Base-by-base conservation (phyloP, 2,329 filamentous ascomycete species). In the Grosmannia huntii region DNA sequence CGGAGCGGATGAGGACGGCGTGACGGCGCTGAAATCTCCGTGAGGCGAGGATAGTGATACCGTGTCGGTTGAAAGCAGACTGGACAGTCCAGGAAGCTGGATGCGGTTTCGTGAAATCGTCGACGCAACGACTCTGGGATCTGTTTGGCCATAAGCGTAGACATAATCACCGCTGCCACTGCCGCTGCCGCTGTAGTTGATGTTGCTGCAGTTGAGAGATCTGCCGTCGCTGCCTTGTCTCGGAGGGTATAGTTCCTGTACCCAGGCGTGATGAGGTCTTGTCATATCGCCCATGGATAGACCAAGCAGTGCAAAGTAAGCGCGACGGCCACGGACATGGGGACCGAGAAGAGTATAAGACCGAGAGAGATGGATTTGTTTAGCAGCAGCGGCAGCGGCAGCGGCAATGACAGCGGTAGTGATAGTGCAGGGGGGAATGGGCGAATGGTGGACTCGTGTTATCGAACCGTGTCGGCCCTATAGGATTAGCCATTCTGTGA, bases 281-380 rank as follows among this genome's bases (percentile, higher is more conserved):
- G 70, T 66, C 71, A 73, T 73, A 57, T 69, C 69, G 59, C 68
- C 61, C 63, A 68, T 65, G 61, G 63, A 64, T 64, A 65, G 65
- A 59, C 67, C 65, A 62, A 69, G 64, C n/a, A n/a, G n/a, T n/a
- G 60, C 62, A 62, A 61, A 68, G 66, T 48, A 64, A 65, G 60
- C 53, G 66, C 66, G 59, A 67, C 65, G 53, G 65, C 64, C 59
- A 67, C 64, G 66, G 69, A 69, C 70, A 71, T 72, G 66, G 63
- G 64, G 62, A 62, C 60, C 1, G 53, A 51, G 27, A 19, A 44
- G 23, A 36, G 9, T 25, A 48, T 38, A 38, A 25, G 57, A 49
- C 36, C 27, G 27, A 49, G 23, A 44, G 11, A 12, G 53, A 53
- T 16, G 19, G 41, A 7, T 19, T 5, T 9, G 41, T 2, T 44